Evolutionary conservation across 768 basidiomycete species (phyloP), one percentile per base, ranked within the genome.

Genomic region (Podaxis sp.): DNA sequence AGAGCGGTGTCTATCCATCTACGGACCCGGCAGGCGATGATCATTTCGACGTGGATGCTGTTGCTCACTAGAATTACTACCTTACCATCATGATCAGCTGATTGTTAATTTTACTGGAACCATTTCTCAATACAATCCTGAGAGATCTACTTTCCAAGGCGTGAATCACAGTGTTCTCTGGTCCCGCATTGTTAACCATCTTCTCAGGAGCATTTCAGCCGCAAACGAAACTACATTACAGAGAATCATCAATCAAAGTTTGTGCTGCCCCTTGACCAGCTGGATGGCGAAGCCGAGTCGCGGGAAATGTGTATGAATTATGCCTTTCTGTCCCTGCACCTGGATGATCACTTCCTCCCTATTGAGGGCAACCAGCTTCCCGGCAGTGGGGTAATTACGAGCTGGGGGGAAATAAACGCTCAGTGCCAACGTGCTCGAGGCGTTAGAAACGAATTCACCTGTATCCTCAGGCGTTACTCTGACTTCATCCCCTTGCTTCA

Each of bases 1-100:
- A 74, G 80, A 88, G 64, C 82, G 95, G 27, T 96, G 93, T 71
- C 48, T 79, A 58, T 76, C 81, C 54, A 77, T 96, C 4, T 95
- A 94, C 67, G 90, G 91, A 4, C 70, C 69, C 18, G 73, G 77
- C n/a, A 48, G 28, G 4, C 28, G 55, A 37, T 57, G 28, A 57
- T n/a, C n/a, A 7, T 3, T 16, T 3, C 23, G 25, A 7, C 36
- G 16, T 28, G 51, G 16, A 47, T 46, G 9, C 9, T 18, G 21
- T 48, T 48, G 9, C 9, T 27, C 47, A 27, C 23, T 25, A 32
- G 3, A 40, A 55, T 23, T 23, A 40, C 14, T 38, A 18, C 40
- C 18, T 9, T 37, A 55, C 28, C 53, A 37, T 40, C 36, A 35
- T 57, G 38, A n/a, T 38, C 42, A 11, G 21, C 55, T 13, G 42